Percentiles rank a stretch among this genome's conserved stretches.
Conservation (phyloP, 2,329 filamentous ascomycete species). For the Aureobasidium sp. region DNA sequence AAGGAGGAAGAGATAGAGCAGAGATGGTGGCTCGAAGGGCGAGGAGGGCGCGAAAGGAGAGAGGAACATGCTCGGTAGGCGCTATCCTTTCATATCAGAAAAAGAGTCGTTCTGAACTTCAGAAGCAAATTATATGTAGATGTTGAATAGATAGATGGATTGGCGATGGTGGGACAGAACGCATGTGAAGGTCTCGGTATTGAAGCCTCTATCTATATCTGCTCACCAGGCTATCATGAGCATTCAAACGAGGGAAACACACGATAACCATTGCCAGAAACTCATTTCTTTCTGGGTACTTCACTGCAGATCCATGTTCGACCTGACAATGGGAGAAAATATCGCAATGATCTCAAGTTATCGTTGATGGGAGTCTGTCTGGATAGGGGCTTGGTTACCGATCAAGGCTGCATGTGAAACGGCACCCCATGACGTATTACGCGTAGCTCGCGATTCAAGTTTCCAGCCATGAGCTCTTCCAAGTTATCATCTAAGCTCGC, state of each 20-base stretch:
- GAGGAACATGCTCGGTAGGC: neutral
- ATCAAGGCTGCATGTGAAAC: neutral
- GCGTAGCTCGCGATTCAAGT: neutral
- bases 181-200: constrained; percentile 1
- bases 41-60: constrained; percentile 7
- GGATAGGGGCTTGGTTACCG: neutral
- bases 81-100: neutral
- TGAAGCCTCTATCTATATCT: neutral
- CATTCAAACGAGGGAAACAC: too few species aligned
- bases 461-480: neutral
- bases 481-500: neutral
- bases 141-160: neutral
- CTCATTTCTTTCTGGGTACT: neutral
- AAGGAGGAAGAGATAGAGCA: constrained; percentile 19
- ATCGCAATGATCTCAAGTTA: neutral
- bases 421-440: neutral
- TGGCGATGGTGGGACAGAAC: neutral
- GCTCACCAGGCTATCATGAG: too few species aligned
- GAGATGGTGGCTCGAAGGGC: constrained; percentile 18
- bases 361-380: neutral
- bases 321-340: neutral
- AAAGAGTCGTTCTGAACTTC: neutral
- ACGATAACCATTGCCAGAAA: too few species aligned
- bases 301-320: too few species aligned
- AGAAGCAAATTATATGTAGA: neutral